Base-by-base conservation (phyloP, 1,284 basidiomycete species). In the Naganishia sp. region DNA sequence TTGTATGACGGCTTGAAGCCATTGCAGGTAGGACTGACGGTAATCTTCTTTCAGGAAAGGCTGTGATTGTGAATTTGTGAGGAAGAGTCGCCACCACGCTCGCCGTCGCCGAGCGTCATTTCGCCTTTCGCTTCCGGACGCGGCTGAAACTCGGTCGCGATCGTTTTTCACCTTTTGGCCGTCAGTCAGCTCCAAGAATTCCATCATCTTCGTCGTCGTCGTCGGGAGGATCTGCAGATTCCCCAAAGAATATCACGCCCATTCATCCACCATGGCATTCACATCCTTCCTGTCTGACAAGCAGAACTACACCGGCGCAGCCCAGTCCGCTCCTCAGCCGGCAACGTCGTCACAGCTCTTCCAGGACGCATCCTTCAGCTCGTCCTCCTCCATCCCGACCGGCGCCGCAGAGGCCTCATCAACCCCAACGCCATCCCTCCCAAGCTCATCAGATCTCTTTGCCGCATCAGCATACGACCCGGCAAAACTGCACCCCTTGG, bases 401-500 rank as follows among this genome's bases (percentile, higher is more conserved):
- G 59, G 57, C 53, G 48, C 67, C 21, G 46, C 64, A 18, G 57
- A 55, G 25, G 44, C 70, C 15, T 43, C 66, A 16, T 63, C 70
- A n/a, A 33, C 64, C 36, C 16, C 48, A 16, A 44, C 56, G 13
- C 49, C 70, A 52, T 39, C 64, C 31, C 43, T 59, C 0, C 77
- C 77, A 68, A 90, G 89, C 65, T 91, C 93, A 55, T 86, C 87
- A 66, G 91, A 92, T 82, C 83, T 94, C 71, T 87, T 95, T 72
- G 64, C 64, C 57, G 82, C 87, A 76, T 86, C 87, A 73, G 85
- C 88, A 6, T 93, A 92, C 81, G 93, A 95, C 82, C 90, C 92
- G 60, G 85, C 91, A 67, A 88, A 87, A 81, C 84, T 96, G 68
- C 94, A 97, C 78, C 94, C 94, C 68, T 83, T 96, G 76, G 92